Evolutionary conservation across 257 asterid genomes (phyloP), one percentile per base, ranked within the genome.

Genomic region (Solanum okadae): DNA sequence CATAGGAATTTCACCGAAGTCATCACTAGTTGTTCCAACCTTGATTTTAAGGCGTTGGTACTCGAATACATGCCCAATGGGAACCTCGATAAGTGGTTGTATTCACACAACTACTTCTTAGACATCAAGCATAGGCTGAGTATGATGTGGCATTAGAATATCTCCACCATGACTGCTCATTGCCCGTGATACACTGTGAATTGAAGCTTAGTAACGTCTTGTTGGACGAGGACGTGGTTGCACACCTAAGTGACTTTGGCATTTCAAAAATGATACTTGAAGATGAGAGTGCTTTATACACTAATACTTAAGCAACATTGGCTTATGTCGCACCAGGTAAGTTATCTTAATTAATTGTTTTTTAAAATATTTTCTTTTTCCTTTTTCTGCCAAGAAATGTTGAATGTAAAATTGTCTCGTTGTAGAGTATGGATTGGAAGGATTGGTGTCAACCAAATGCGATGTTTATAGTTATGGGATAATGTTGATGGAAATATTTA

Each of bases 301-400:
- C 25, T 34, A 37, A 25, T n/a, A 87, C 86, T 29, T 59, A 63
- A 9, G 89, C 68, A 16, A 87, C 71, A 65, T 22, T 65, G 20
- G 87, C 72, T 6, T 87, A 87, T 31, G n/a, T 87, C 71, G 78
- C 87, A 63, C 83, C 38, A 79, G 82, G 87, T 31, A 65, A 59
- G 61, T n/a, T 2, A 61, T 61, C 40, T 13, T 86, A 9, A 4
- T 20, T 59, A 35, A 37, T n/a, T 65, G 27, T 31, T 31, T 1
- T 35, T 85, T 16, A 25, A 65, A n/a, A 34, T 65, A 14, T 56
- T 42, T 73, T 46, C 10, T 18, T 10, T 63, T 2, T 12, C 23
- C 14, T 4, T 33, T 73, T 16, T 65, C 49, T 49, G 16, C 40
- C 0, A 33, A 11, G 65, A 88, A 77, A 77, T 40, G 84, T 4